A percentile compares a stretch with the other conserved stretches of the same genome.
These are phyloP conservation scores for Melanogaster broomeanus DNA, from an alignment of 768 basidiomycete genomes.

Conservation along the genomic window DNA sequence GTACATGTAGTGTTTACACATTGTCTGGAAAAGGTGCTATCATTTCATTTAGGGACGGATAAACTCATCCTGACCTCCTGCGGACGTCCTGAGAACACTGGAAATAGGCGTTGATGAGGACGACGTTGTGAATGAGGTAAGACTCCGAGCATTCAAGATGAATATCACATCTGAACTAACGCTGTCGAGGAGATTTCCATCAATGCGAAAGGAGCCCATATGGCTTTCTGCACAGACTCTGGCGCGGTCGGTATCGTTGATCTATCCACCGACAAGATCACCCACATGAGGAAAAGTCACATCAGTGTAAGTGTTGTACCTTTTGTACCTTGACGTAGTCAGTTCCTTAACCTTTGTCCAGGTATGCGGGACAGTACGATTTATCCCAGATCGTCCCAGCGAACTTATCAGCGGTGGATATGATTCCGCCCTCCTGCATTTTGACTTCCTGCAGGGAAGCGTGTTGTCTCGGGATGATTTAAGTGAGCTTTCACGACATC, in stretches of 20 bases:
- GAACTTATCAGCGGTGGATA: constrained; percentile 82
- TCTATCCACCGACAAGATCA: constrained; percentile 46
- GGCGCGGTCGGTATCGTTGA: constrained; percentile 71
- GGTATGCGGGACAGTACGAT: constrained; percentile 72
- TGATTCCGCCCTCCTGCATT: constrained; percentile 68
- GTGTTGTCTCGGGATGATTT: constrained; percentile 61
- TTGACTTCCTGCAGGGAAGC: constrained; percentile 58
- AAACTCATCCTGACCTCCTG: constrained; percentile 55
- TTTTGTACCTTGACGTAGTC: background rate
- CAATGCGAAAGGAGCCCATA: constrained; percentile 47
- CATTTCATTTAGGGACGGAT: constrained; percentile 44
- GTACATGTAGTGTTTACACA: background rate
- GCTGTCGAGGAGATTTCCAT: constrained; percentile 60
- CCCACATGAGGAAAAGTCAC: constrained; percentile 63
- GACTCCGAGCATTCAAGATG: constrained; percentile 1
- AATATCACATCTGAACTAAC: constrained; percentile 27
- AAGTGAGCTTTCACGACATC: constrained; percentile 37
- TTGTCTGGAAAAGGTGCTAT: constrained; percentile 26
- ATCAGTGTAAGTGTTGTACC: constrained; percentile 50
- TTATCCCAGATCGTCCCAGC: constrained; percentile 67
- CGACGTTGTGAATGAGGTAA: constrained; percentile 72
- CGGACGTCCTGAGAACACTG: constrained; percentile 50
- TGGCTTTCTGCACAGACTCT: constrained; percentile 73
- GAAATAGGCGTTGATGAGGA: constrained; percentile 51
- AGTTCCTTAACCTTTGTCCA: constrained; percentile 28